A percentile compares a stretch with the other conserved stretches of the same genome.
These are phyloP conservation scores for Halenospora varia DNA, from an alignment of 495 filamentous ascomycete species.

Conservation along the genomic window DNA sequence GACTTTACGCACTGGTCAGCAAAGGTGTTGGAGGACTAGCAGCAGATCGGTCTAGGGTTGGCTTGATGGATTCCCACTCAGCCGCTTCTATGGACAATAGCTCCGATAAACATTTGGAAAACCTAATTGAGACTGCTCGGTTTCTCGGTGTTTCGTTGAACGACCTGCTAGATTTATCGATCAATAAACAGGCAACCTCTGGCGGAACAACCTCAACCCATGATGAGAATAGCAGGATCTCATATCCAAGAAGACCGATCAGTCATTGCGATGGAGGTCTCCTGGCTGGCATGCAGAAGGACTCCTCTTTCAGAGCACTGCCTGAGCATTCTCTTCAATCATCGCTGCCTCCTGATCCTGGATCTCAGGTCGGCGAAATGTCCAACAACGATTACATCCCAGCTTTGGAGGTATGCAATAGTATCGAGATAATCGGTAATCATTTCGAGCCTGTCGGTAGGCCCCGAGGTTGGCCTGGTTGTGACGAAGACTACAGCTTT, in stretches of 20 bases:
- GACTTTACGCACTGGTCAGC: not conserved
- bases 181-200: not conserved
- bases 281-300: not conserved
- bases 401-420: not conserved
- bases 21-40: not conserved
- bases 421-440: not conserved
- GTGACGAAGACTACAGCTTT: constrained; percentile 8
- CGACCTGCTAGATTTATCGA: constrained; percentile 1
- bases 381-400: not conserved
- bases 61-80: not conserved
- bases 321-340: not conserved
- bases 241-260: not conserved
- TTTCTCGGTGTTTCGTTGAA: constrained; percentile 3
- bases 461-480: not conserved
- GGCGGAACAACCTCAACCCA: not conserved
- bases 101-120: not conserved
- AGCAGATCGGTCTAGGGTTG: not conserved
- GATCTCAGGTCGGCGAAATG: not conserved
- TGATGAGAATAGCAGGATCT: not conserved
- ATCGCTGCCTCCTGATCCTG: not conserved
- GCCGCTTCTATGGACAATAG: not conserved
- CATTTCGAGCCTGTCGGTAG: not conserved
- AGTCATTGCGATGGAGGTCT: not conserved
- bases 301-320: not conserved
- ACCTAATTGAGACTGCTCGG: not conserved